Conservation (phyloP, 768 basidiomycete genomes). For the Leccinum imitatum region DNA sequence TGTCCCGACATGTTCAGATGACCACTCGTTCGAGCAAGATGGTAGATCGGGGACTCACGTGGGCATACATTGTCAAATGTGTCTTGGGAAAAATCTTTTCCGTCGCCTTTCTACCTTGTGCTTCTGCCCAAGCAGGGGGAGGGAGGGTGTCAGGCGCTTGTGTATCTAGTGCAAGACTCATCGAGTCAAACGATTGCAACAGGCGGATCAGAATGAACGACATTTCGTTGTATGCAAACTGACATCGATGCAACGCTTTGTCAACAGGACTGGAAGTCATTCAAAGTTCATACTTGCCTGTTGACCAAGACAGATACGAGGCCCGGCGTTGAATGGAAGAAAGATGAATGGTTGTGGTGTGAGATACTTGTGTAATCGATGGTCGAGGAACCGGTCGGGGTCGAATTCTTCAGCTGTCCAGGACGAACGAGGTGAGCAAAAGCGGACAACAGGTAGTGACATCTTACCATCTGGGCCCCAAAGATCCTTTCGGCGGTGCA, state of each 20-base stretch:
- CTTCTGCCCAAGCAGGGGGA: constrained; percentile 46
- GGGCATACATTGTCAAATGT: constrained; percentile 54
- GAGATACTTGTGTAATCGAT: constrained; percentile 59
- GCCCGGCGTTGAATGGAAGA: constrained; percentile 59
- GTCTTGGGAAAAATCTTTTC: constrained; percentile 53
- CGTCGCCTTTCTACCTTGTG: constrained; percentile 45
- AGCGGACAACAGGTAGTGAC: not conserved
- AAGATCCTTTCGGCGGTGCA: constrained; percentile 64
- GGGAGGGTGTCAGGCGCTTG: constrained; percentile 46
- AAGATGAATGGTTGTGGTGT: constrained; percentile 68
- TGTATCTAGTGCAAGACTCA: constrained; percentile 47
- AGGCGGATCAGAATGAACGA: constrained; percentile 65
- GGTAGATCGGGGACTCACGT: constrained; percentile 31
- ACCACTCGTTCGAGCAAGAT: not conserved
- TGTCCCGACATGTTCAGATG: constrained; percentile 19
- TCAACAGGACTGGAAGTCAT: not conserved
- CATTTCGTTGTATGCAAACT: constrained; percentile 60
- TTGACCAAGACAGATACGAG: constrained; percentile 61
- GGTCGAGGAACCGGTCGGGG: constrained; percentile 69
- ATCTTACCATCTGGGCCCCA: constrained; percentile 71
- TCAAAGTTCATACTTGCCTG: constrained; percentile 36
- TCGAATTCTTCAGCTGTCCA: constrained; percentile 61
- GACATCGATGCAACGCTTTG: not conserved
- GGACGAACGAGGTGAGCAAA: not conserved
- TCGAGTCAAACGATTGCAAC: constrained; percentile 54